Percentiles rank a stretch among this genome's conserved stretches.
These are phyloP conservation scores for Fusarium sp. DNA, from an alignment of 2,329 filamentous ascomycete genomes.

Conservation along the genomic window DNA sequence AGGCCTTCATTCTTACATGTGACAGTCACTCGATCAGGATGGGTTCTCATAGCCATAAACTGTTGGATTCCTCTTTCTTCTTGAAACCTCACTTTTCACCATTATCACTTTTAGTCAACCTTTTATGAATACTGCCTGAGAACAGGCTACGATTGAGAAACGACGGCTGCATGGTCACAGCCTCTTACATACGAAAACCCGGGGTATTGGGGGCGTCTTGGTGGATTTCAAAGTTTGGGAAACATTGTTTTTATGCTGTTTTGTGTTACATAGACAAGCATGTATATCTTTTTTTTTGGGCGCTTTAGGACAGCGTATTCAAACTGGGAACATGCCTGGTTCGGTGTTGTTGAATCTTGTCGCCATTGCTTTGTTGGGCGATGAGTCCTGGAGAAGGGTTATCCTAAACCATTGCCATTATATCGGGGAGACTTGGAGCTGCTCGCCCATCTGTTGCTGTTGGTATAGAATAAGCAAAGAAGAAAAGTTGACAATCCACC, in stretches of 20 bases:
- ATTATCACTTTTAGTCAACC: constrained; percentile 48
- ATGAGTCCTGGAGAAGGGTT: constrained; percentile 19
- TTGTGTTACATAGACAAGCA: constrained; percentile 42
- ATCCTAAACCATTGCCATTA: constrained; percentile 38
- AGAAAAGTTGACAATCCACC: neutral
- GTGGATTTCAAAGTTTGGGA: constrained; percentile 21
- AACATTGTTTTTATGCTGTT: constrained; percentile 16
- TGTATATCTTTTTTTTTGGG: constrained; percentile 30
- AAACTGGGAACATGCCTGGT: constrained; percentile 20
- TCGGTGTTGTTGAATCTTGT: constrained; percentile 6
- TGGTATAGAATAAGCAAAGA: constrained; percentile 22
- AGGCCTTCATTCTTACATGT: constrained; percentile 2
- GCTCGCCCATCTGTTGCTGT: constrained; percentile 20
- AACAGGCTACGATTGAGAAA: constrained; percentile 31
- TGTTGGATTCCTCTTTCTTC: constrained; percentile 47
- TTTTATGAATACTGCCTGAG: constrained; percentile 34
- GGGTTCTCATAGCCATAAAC: constrained; percentile 24
- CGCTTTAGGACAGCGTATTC: constrained; percentile 30
- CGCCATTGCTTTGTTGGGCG: constrained; percentile 14
- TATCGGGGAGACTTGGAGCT: constrained; percentile 3
- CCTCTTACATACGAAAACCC: constrained; percentile 31
- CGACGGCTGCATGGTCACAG: constrained; percentile 39
- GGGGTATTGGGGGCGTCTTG: constrained; percentile 30
- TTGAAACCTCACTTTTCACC: constrained; percentile 45
- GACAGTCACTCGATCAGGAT: constrained; percentile 15